Evolutionary conservation across 2,329 filamentous ascomycete species (phyloP).

Genomic region (Fusarium sulawesiense): DNA sequence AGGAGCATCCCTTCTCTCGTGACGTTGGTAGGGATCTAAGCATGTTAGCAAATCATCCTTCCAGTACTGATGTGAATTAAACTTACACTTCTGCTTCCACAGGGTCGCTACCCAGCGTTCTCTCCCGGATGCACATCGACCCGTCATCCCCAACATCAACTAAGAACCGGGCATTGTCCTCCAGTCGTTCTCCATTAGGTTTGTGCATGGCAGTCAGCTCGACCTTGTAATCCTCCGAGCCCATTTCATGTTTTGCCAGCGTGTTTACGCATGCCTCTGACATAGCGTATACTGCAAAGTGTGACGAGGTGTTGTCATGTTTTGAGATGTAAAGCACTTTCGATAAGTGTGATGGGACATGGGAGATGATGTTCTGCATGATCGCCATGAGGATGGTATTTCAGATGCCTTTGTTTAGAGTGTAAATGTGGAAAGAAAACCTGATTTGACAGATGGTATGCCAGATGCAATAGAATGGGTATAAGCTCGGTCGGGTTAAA

Average conservation of each 20-base stretch:
- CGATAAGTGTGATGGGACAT: not conserved
- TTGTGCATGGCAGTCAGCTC: constrained; percentile 1
- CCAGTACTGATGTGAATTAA: rapidly evolving
- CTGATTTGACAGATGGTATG: too few species aligned
- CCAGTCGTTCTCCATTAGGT: not conserved
- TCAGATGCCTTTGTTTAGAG: too few species aligned
- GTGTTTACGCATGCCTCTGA: constrained; percentile 3
- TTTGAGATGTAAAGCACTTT: constrained; percentile 15
- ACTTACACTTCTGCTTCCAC: constrained; percentile 21
- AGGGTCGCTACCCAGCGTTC: not conserved
- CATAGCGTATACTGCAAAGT: constrained; percentile 11
- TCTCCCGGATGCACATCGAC: not conserved
- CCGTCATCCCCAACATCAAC: not conserved
- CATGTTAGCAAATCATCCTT: not conserved
- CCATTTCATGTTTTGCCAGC: not conserved
- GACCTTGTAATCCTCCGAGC: constrained; percentile 15
- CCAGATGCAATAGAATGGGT: not conserved
- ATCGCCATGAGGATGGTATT: not conserved
- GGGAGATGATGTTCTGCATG: constrained; percentile 7
- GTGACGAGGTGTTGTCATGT: not conserved
- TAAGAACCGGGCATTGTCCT: constrained; percentile 14
- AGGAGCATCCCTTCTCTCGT: not conserved
- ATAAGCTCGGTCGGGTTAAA: not conserved
- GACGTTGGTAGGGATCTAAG: not conserved
- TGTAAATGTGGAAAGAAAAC: too few species aligned